Percentiles rank a stretch among this genome's conserved stretches.
Conservation (phyloP, 768 basidiomycete species). For the Amanita subjunquillea region DNA sequence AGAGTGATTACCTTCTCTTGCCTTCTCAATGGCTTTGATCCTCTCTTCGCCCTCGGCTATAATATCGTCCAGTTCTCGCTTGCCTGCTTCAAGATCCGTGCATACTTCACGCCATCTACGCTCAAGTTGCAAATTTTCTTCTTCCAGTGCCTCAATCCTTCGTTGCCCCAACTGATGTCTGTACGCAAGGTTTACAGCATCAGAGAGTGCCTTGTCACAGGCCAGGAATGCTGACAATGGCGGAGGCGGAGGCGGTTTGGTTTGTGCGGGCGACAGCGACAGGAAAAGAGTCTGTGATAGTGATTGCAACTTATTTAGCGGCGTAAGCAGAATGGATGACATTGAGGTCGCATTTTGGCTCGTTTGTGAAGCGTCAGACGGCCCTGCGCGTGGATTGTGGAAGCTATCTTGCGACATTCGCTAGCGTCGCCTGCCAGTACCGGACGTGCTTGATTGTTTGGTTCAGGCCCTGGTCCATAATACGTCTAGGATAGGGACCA, state of each 20-base stretch:
- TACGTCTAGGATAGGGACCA: background rate
- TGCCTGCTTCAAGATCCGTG: conserved; percentile 51
- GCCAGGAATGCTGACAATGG: conserved; percentile 47
- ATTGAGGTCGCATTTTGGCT: conserved; percentile 31
- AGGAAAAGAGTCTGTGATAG: conserved; percentile 64
- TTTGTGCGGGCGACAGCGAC: conserved; percentile 59
- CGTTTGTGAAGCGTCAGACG: conserved; percentile 2
- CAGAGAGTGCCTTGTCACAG: conserved; percentile 56
- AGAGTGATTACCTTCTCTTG: conserved; percentile 48
- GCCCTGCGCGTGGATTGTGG: background rate
- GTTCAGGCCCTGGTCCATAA: background rate
- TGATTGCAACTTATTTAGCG: conserved; percentile 49
- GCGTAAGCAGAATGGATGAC: conserved; percentile 50
- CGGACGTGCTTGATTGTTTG: background rate
- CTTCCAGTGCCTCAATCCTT: conserved; percentile 59
- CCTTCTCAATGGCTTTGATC: conserved; percentile 57
- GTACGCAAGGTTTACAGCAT: conserved; percentile 54
- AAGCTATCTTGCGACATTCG: conserved; percentile 8
- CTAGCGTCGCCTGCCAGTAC: too few species aligned
- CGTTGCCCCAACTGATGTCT: conserved; percentile 70
- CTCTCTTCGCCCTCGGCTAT: conserved; percentile 71
- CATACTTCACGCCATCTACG: conserved; percentile 61
- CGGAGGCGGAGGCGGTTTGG: conserved; percentile 53
- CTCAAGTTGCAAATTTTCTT: conserved; percentile 63
- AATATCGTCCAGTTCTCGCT: conserved; percentile 56